Evolutionary conservation across 2,329 filamentous ascomycete genomes (phyloP).

Genomic region (Drechslerella stenobrocha): DNA sequence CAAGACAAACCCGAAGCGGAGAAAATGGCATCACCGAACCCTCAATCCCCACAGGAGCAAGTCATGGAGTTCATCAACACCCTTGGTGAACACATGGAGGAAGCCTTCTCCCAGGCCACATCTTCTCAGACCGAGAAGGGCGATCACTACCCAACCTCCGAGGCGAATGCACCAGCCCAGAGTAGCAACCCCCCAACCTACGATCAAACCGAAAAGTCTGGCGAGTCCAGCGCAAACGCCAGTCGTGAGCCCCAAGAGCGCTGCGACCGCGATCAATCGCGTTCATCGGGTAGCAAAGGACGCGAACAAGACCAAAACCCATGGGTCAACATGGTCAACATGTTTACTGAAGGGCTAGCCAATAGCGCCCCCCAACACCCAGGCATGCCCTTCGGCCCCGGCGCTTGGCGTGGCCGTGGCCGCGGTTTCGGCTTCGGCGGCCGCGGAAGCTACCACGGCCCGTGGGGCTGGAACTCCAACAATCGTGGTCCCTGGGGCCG

Average conservation of each 20-base stretch:
- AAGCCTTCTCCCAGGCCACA: constrained; percentile 32
- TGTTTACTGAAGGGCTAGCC: constrained; percentile 25
- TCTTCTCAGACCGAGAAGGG: constrained; percentile 34
- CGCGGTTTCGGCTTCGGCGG: constrained; percentile 29
- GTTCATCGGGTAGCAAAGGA: constrained; percentile 34
- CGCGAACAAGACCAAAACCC: constrained; percentile 40
- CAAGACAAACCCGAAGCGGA: constrained; percentile 25
- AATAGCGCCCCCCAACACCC: constrained; percentile 11
- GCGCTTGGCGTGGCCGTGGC: constrained; percentile 31
- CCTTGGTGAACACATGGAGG: constrained; percentile 48
- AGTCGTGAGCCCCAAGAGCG: constrained; percentile 1
- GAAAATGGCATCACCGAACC: constrained; percentile 44
- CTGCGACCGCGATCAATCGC: constrained; percentile 26
- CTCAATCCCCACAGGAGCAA: constrained; percentile 44
- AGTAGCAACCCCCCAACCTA: constrained; percentile 34
- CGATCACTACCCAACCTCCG: constrained; percentile 18
- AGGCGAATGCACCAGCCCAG: constrained; percentile 13
- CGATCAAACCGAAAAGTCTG: constrained; percentile 32
- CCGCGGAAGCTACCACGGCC: constrained; percentile 37
- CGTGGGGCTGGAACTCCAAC: constrained; percentile 39
- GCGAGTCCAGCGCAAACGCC: constrained; percentile 32
- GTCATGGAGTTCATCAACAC: constrained; percentile 48
- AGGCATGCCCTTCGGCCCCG: constrained; percentile 29
- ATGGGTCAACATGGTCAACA: constrained; percentile 31
- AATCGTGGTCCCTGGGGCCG: constrained; percentile 33